Conservation (phyloP, 345 rosid genomes). For the Brassica carinata region DNA sequence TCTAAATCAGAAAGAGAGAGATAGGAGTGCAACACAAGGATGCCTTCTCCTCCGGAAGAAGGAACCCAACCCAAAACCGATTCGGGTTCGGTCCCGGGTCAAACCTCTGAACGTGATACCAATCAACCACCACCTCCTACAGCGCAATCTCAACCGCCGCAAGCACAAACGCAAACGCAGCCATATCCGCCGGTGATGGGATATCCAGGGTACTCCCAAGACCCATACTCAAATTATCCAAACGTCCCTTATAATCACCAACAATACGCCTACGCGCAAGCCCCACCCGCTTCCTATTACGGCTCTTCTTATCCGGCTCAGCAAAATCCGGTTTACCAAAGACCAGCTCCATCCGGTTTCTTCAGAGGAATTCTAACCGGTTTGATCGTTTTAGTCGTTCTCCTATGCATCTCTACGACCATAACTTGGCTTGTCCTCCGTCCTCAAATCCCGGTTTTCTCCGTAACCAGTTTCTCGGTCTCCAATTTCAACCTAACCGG, state of each 20-base stretch:
- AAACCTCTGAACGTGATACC: slow-evolving; percentile 34
- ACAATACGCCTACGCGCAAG: slow-evolving; percentile 37
- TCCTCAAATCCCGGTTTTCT: slow-evolving; percentile 43
- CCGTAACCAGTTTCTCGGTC: slow-evolving; percentile 36
- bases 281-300: slow-evolving; percentile 54
- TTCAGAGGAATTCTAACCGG: slow-evolving; percentile 45
- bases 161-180: slow-evolving; percentile 12
- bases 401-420: slow-evolving; percentile 40
- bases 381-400: slow-evolving; percentile 41
- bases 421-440: slow-evolving; percentile 40
- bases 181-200: slow-evolving; percentile 38
- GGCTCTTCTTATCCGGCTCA: slow-evolving; percentile 29
- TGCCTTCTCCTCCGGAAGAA: slow-evolving; percentile 44
- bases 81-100: slow-evolving; percentile 25
- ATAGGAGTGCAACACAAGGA: slow-evolving; percentile 1
- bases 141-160: slow-evolving; percentile 17
- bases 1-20: not conserved
- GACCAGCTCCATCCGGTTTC: slow-evolving; percentile 37
- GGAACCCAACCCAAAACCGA: slow-evolving; percentile 36
- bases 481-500: slow-evolving; percentile 38
- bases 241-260: slow-evolving; percentile 22
- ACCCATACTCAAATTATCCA: slow-evolving; percentile 36
- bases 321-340: slow-evolving; percentile 20
- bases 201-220: slow-evolving; percentile 33
- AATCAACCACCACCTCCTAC: slow-evolving; percentile 32